Conservation (phyloP, 2,329 filamentous ascomycete species). For the Rhinocladiella mackenziei region DNA sequence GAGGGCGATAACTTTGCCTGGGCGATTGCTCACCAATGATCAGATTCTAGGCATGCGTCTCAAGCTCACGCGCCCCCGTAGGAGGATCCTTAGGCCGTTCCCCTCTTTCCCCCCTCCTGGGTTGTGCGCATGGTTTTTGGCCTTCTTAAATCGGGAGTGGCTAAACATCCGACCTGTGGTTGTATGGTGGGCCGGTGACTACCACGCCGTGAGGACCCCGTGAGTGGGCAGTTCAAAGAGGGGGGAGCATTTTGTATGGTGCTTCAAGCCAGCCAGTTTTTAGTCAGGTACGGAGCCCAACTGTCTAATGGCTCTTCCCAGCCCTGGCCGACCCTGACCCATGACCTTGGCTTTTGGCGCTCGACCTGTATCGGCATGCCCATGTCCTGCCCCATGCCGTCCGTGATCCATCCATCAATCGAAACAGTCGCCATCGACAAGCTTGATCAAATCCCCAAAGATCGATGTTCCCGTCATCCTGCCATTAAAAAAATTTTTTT, state of each 20-base stretch:
- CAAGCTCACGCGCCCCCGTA: background rate
- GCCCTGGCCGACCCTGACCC: slow-evolving; percentile 13
- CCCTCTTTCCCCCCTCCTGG: background rate
- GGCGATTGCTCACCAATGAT: background rate
- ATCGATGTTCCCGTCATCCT: too few species aligned
- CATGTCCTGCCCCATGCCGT: slow-evolving; percentile 10
- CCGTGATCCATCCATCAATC: slow-evolving; percentile 2
- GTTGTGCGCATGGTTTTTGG: background rate
- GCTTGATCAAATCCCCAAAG: too few species aligned
- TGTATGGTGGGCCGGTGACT: too few species aligned
- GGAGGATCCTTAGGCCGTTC: background rate
- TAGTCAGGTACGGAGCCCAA: slow-evolving; percentile 24
- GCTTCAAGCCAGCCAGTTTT: slow-evolving; percentile 15
- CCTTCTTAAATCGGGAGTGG: slow-evolving; percentile 1
- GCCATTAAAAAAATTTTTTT: too few species aligned
- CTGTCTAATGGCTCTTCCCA: slow-evolving; percentile 11
- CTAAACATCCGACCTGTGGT: slow-evolving; percentile 4
- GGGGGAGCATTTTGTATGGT: slow-evolving; percentile 6
- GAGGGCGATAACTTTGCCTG: too few species aligned
- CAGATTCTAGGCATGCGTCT: background rate
- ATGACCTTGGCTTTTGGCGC: slow-evolving; percentile 19
- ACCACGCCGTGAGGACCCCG: too few species aligned
- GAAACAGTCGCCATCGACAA: too few species aligned
- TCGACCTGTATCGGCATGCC: too few species aligned
- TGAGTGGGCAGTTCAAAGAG: too few species aligned